phyloP scores from a whole-genome alignment of 345 rosid genomes.

The Raphanus sativus region DNA sequence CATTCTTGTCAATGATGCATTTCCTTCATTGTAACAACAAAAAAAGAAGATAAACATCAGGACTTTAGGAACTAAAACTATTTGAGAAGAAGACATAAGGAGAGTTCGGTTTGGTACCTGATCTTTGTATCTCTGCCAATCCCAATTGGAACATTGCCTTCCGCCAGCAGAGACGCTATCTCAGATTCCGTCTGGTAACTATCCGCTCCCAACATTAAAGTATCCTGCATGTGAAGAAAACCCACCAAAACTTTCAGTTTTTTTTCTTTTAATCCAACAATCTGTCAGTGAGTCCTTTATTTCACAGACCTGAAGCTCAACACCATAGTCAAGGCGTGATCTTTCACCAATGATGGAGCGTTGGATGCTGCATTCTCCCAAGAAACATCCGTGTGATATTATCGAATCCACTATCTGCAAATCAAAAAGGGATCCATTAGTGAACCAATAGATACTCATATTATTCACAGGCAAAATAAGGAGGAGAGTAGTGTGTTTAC shows the following conservation, averaged over 20 bases:
- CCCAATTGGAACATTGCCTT: constrained; percentile 86
- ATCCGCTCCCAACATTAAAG: constrained; percentile 90
- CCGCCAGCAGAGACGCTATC: constrained; percentile 82
- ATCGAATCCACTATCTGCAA: constrained; percentile 74
- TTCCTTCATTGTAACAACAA: constrained; percentile 48
- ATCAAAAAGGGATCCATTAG: not conserved
- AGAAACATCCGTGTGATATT: constrained; percentile 95
- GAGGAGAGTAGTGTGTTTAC: constrained; percentile 39
- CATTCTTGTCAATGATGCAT: constrained; percentile 94
- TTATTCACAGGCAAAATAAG: not conserved
- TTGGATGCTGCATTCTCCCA: constrained; percentile 69
- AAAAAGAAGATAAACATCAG: constrained; percentile 8
- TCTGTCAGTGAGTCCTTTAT: not conserved
- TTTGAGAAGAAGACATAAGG: not conserved
- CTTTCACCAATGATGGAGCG: constrained; percentile 91
- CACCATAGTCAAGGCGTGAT: constrained; percentile 83
- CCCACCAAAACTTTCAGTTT: not conserved
- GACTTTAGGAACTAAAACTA: not conserved
- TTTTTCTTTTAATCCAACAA: not conserved
- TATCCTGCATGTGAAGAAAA: constrained; percentile 51
- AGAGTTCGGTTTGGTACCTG: constrained; percentile 43
- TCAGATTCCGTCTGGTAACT: constrained; percentile 88
- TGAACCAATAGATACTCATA: not conserved
- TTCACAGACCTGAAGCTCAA: constrained; percentile 67
- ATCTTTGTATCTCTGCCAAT: constrained; percentile 82